Conservation (phyloP, 2,329 filamentous ascomycete species). For the Pseudogymnoascus verrucosus region DNA sequence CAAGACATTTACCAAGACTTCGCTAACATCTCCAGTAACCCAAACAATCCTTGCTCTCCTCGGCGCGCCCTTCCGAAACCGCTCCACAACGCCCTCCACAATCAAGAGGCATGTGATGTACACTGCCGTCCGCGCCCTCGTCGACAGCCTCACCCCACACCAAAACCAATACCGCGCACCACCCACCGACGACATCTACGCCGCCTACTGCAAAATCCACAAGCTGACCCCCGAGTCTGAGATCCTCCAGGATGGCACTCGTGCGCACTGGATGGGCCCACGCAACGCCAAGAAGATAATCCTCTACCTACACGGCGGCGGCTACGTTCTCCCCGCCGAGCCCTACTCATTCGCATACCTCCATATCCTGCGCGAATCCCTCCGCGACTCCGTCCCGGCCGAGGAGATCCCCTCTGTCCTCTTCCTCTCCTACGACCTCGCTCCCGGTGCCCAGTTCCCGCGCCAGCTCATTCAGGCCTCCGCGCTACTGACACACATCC, state of each 20-base stretch:
- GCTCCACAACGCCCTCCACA: background rate
- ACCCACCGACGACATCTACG: conserved; percentile 21
- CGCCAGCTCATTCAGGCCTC: conserved; percentile 40
- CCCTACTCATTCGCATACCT: conserved; percentile 42
- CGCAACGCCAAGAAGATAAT: conserved; percentile 32
- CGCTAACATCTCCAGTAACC: background rate
- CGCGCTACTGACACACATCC: conserved; percentile 35
- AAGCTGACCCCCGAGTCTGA: conserved; percentile 18
- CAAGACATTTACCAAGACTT: background rate
- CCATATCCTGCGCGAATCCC: conserved; percentile 11
- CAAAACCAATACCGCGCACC: conserved; percentile 14
- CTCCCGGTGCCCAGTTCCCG: conserved; percentile 38
- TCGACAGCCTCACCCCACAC: conserved; percentile 16
- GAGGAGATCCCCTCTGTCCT: conserved; percentile 32
- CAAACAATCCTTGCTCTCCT: background rate
- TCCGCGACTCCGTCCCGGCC: background rate
- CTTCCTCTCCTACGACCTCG: conserved; percentile 48
- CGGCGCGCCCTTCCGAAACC: background rate
- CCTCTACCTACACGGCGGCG: conserved; percentile 45
- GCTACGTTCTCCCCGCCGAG: conserved; percentile 42
- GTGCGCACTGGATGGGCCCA: conserved; percentile 39
- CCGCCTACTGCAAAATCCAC: conserved; percentile 19
- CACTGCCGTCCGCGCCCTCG: conserved; percentile 16
- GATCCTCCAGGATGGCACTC: conserved; percentile 30
- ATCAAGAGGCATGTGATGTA: background rate